Evolutionary conservation across 768 basidiomycete genomes (phyloP), one percentile per base, ranked within the genome.

Genomic region (Amanita polypyramis): DNA sequence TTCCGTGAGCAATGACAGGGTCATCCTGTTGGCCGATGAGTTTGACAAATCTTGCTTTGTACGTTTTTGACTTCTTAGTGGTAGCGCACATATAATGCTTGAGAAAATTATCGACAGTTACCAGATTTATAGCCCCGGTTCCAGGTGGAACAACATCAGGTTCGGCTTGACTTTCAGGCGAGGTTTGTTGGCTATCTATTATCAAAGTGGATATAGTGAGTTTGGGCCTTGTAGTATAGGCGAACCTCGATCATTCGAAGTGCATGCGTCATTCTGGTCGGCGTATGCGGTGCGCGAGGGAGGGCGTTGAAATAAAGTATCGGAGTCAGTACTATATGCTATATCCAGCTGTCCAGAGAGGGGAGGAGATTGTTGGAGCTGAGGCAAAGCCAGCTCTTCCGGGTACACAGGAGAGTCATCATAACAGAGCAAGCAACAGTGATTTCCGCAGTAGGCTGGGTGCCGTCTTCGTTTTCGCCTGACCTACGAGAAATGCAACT

Each of bases 401-500:
- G 17, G 29, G 32, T 33, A 12, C 7, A 6, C 23, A 12, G 4
- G n/a, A 20, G 12, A 44, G 19, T 25, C 29, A 6, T 25, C 29
- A 10, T 7, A 10, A 17, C 46, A 19, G 10, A 14, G 2, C 20
- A n/a, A 19, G 10, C 21, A 21, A 23, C 20, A 45, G 9, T 34
- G 20, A 25, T 34, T 35, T 34, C 14, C 32, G 19, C 33, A 14
- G 20, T 11, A 20, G 12, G n/a, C n/a, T 17, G 38, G 20, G 23
- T 38, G 37, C 19, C 47, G 39, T 21, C 42, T 49, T 23, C 47
- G 27, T 27, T 42, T 49, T 42, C 47, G 38, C 15, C 47, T 40
- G 47, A 48, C 39, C 47, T 48, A 48, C 5, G n/a, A 29, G 17
- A 11, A n/a, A 21, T 20, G 7, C 19, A 35, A 9, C 6, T 10